Evolutionary conservation across 108 stramenopile species (phyloP).

Genomic region (Skeletonema grethae): DNA sequence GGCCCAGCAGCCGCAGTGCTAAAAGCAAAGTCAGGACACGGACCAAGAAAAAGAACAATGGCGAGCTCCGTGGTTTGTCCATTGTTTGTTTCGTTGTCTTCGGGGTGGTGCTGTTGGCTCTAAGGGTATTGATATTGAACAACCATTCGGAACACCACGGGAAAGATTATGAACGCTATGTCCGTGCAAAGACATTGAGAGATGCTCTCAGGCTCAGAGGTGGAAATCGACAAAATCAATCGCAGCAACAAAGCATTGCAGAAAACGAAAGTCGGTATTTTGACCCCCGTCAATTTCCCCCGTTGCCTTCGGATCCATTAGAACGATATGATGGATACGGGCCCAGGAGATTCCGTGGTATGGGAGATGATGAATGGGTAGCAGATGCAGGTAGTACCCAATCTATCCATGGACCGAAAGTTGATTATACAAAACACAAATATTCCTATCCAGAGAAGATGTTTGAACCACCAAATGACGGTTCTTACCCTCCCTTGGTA

Average conservation of each 20-base stretch:
- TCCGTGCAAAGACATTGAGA: slow-evolving; percentile 29
- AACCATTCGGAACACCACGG: background rate
- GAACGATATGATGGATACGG: slow-evolving; percentile 28
- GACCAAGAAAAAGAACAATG: background rate
- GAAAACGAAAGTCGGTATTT: slow-evolving; percentile 34
- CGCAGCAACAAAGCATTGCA: slow-evolving; percentile 3
- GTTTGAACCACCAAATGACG: slow-evolving; percentile 51
- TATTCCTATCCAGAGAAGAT: slow-evolving; percentile 65
- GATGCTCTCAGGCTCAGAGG: slow-evolving; percentile 21
- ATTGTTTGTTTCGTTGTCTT: background rate
- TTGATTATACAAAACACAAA: slow-evolving; percentile 67
- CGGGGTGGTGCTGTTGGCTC: background rate
- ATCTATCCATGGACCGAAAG: slow-evolving; percentile 40
- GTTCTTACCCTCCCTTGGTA: slow-evolving; percentile 67
- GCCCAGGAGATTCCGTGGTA: slow-evolving; percentile 15
- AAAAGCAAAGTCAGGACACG: background rate
- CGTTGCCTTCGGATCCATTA: slow-evolving; percentile 29
- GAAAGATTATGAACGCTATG: slow-evolving; percentile 13
- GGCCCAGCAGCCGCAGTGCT: background rate
- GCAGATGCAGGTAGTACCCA: slow-evolving; percentile 13
- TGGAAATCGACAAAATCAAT: background rate
- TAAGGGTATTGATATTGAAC: background rate
- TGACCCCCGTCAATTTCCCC: slow-evolving; percentile 46
- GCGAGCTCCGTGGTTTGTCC: background rate
- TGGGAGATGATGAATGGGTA: slow-evolving; percentile 48